Evolutionary conservation across 1,139 yeast species (phyloP).

Genomic region (Geotrichum aggregatum): DNA sequence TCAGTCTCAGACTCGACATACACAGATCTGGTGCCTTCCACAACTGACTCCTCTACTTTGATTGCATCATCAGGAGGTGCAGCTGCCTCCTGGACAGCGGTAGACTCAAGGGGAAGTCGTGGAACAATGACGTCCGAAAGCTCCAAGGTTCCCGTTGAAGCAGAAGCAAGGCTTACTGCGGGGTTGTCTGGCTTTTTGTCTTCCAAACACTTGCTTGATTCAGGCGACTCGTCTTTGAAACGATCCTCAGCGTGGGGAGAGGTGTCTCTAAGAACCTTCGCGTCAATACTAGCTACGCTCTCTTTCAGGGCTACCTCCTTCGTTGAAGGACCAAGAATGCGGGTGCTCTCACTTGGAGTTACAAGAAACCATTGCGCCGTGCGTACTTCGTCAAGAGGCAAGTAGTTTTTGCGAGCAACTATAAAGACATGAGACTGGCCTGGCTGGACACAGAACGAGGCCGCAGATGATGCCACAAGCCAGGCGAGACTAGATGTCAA

Average conservation of each 20-base stretch:
- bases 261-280: too few species aligned
- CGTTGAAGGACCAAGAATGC: too few species aligned
- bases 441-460: background rate
- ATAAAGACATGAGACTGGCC: background rate
- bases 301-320: too few species aligned
- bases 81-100: background rate
- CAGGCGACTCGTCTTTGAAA: too few species aligned
- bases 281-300: too few species aligned
- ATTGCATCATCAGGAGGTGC: background rate
- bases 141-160: background rate
- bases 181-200: too few species aligned
- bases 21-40: too few species aligned
- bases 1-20: too few species aligned
- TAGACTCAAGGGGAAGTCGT: background rate
- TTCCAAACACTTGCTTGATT: too few species aligned
- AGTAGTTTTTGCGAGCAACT: background rate
- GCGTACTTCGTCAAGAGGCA: background rate
- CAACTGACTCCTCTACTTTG: background rate
- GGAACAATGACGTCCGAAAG: background rate
- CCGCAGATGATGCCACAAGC: background rate
- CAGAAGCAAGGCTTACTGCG: too few species aligned
- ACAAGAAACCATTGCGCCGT: background rate
- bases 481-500: background rate
- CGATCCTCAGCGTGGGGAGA: too few species aligned
- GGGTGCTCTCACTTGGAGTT: background rate